phyloP scores from a whole-genome alignment of 2,329 filamentous ascomycete species.

The Colletotrichum chrysophilum region DNA sequence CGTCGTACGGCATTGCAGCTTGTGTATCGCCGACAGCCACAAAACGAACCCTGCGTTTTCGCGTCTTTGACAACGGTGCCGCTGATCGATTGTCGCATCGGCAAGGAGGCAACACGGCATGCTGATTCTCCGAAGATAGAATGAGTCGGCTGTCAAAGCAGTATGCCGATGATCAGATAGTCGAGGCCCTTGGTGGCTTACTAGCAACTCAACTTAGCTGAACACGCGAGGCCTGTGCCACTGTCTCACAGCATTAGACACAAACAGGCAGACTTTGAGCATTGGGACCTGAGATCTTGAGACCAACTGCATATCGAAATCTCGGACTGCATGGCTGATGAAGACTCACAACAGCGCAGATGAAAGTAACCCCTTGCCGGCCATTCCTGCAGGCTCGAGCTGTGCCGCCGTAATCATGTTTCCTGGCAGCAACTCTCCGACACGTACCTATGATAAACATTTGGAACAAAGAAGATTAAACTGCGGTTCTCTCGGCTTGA shows the following conservation, averaged over 20 bases:
- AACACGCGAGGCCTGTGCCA: neutral
- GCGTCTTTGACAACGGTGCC: neutral
- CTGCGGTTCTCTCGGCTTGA: accelerated
- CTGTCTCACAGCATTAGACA: accelerated
- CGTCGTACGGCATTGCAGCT: neutral
- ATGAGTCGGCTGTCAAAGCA: accelerated
- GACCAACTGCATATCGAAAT: accelerated
- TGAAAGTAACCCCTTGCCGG: accelerated
- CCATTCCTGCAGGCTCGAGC: neutral
- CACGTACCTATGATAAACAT: neutral
- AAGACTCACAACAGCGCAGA: neutral
- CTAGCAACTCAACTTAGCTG: accelerated
- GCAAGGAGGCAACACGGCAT: accelerated
- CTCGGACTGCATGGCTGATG: neutral
- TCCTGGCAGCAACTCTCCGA: accelerated
- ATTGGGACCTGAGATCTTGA: accelerated
- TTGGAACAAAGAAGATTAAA: neutral
- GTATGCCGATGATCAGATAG: neutral
- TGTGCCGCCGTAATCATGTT: neutral
- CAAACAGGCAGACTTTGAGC: accelerated
- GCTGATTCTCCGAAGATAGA: accelerated
- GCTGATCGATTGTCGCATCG: neutral
- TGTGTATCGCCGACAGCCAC: accelerated
- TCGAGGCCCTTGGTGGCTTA: accelerated
- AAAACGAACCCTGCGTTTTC: neutral